These are phyloP conservation scores for Wallemia mellicola DNA, from an alignment of 1,284 basidiomycete genomes.

Conservation along the genomic window DNA sequence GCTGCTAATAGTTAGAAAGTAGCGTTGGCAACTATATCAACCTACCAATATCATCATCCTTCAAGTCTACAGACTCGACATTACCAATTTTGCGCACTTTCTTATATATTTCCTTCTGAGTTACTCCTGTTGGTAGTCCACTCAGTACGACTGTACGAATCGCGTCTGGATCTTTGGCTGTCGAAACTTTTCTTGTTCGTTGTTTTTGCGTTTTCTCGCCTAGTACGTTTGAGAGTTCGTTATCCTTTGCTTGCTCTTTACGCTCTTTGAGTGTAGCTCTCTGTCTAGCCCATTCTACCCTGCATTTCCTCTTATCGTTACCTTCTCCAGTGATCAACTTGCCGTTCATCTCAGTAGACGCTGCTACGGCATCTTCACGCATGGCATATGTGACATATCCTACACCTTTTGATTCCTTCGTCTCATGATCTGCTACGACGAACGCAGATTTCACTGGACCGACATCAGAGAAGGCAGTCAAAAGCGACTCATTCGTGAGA, in stretches of 20 bases:
- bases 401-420: conserved; percentile 75
- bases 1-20: conserved; percentile 20
- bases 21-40: too few relatives aligned
- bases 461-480: conserved; percentile 78
- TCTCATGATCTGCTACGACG: conserved; percentile 51
- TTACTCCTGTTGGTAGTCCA: conserved; percentile 34
- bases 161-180: conserved; percentile 31
- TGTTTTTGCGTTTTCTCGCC: conserved; percentile 29
- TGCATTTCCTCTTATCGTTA: conserved; percentile 25
- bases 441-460: conserved; percentile 84
- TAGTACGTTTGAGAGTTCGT: neutral
- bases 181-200: conserved; percentile 5
- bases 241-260: conserved; percentile 2
- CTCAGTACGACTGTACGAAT: conserved; percentile 51
- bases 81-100: conserved; percentile 49
- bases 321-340: conserved; percentile 24
- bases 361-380: conserved; percentile 55
- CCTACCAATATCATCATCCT: conserved; percentile 18
- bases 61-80: conserved; percentile 39
- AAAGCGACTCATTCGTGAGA: conserved; percentile 63
- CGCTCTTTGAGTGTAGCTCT: conserved; percentile 8
- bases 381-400: conserved; percentile 86
- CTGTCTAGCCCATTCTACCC: conserved; percentile 36
- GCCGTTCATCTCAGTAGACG: conserved; percentile 26
- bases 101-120: conserved; percentile 56